phyloP scores from a whole-genome alignment of 345 rosid species.

The Citrus cavaleriei region DNA sequence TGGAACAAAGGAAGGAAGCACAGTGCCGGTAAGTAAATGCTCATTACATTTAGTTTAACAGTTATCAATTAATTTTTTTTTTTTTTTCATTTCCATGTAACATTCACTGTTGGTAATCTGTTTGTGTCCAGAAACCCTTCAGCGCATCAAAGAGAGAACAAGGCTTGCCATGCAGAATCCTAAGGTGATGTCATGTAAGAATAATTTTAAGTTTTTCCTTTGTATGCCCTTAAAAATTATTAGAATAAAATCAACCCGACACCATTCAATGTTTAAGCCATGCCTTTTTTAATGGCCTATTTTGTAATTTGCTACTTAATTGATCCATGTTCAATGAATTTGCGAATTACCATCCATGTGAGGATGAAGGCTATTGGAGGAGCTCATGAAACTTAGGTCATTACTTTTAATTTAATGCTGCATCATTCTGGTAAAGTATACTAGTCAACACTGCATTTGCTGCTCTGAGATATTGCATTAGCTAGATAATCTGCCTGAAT shows the following conservation, averaged over 20 bases:
- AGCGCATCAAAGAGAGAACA: slow-evolving; percentile 80
- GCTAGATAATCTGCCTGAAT: neutral
- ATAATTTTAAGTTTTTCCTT: slow-evolving; percentile 21
- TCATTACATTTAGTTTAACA: neutral
- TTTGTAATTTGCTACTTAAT: neutral
- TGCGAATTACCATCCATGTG: neutral
- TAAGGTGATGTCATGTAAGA: slow-evolving; percentile 99
- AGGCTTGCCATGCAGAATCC: slow-evolving; percentile 96
- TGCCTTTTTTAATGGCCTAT: neutral
- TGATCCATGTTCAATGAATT: neutral
- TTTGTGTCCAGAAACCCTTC: slow-evolving; percentile 66
- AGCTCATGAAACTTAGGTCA: neutral
- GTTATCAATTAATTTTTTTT: slow-evolving; percentile 1
- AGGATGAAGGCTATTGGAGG: neutral
- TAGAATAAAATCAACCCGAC: slow-evolving; percentile 1
- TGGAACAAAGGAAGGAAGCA: slow-evolving; percentile 99
- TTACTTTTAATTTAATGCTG: neutral
- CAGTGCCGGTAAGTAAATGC: slow-evolving; percentile 58
- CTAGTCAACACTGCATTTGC: neutral
- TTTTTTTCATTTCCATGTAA: neutral
- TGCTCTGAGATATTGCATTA: neutral
- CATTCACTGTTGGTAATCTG: neutral
- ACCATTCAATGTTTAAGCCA: neutral
- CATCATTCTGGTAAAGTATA: neutral
- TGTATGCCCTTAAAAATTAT: slow-evolving; percentile 6